Base-by-base conservation (phyloP, 768 basidiomycete genomes). In the Serendipita sp. region DNA sequence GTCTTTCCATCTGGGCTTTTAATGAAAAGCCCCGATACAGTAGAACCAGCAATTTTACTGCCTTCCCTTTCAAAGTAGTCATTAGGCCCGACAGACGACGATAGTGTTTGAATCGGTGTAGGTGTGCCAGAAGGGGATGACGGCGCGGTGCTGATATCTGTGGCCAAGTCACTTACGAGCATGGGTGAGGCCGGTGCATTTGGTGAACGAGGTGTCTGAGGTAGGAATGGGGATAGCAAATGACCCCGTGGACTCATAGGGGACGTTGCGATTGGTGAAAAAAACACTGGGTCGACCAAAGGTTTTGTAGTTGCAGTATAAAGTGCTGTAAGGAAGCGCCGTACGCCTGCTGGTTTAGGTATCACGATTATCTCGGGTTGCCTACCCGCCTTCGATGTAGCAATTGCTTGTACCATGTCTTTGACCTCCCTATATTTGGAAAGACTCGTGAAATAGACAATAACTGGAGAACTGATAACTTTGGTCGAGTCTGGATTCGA, bases 291-390 rank as follows among this genome's bases (percentile, higher is more conserved):
- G 71, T 99, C 95, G 35, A 99, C 83, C 10, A 83, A 71, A 0
- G 96, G 94, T 68, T 86, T 89, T 7, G 83, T 88, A 58, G 90
- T 80, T 1, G 93, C 93, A 3, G 91, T 97, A 72, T 95, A 88
- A 16, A 99, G 77, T 30, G 93, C 88, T 24, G 93, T 94, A 68
- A 99, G 77, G 69, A 97, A 86, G 7, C 95, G 84, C 45, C 95
- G 84, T 4, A 96, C 96, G 3, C 96, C 95, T 16, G 89, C 94
- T 8, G 95, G 95, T 75, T 98, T 99, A 24, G 94, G 95, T 45
- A 98, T 86, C 68, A 99, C 91, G 81, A 98, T 89, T 34, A 99
- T 83, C 69, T 99, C 96, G 0, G 96, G 86, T 8, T 35, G 34
- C n/a, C 28, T 60, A n/a, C 56, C 56, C 10, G 88, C 73, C 15